phyloP scores from a whole-genome alignment of 148 eudicot species.

The Silene latifolia region DNA sequence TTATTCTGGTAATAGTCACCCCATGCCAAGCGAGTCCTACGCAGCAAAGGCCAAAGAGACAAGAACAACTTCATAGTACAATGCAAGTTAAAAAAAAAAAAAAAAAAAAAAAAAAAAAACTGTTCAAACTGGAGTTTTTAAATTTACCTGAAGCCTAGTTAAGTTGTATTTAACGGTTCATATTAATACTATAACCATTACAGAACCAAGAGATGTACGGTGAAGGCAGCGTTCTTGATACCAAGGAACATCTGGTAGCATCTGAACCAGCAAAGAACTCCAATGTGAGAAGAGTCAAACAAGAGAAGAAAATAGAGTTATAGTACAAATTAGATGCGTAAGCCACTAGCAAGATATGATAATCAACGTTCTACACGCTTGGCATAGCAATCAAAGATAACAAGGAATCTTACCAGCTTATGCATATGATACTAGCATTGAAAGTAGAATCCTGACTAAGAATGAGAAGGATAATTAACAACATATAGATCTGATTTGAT shows the following conservation, averaged over 20 bases:
- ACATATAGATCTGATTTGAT: too few species aligned
- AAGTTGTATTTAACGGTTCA: slow-evolving; percentile 90
- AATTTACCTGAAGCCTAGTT: slow-evolving; percentile 71
- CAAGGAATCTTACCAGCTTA: slow-evolving; percentile 57
- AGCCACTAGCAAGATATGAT: neutral
- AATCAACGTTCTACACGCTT: neutral
- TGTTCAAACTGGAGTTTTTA: neutral
- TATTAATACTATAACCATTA: slow-evolving; percentile 76
- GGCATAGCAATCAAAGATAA: slow-evolving; percentile 9
- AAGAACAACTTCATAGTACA: neutral
- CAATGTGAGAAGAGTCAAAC: neutral
- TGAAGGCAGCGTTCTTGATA: slow-evolving; percentile 80
- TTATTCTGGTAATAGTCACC: too few species aligned
- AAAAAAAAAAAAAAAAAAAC: neutral
- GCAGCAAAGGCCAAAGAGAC: neutral
- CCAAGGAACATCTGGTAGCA: slow-evolving; percentile 86
- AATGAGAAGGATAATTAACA: too few species aligned
- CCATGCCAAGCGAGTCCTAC: too few species aligned
- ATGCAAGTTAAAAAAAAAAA: neutral
- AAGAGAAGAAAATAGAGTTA: neutral
- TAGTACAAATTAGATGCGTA: neutral
- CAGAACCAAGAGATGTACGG: slow-evolving; percentile 86
- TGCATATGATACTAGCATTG: slow-evolving; percentile 52
- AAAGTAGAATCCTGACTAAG: too few species aligned
- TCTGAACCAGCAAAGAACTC: slow-evolving; percentile 36